A percentile compares a stretch with the other conserved stretches of the same genome.
Conservation (phyloP, 768 basidiomycete species). For the Boletus reticuloceps region DNA sequence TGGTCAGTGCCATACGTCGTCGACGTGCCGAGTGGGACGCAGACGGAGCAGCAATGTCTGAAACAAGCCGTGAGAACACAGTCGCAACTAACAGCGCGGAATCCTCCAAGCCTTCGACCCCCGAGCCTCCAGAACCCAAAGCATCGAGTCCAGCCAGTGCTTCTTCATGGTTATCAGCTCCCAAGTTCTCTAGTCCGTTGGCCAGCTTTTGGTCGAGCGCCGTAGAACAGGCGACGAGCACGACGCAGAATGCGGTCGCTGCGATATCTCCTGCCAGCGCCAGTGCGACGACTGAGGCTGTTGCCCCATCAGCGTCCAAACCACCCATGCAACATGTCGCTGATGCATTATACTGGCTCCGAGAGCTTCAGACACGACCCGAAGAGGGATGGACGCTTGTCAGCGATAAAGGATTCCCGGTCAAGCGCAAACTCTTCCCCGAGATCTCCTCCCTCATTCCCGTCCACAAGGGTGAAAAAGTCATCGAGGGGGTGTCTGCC, state of each 20-base stretch:
- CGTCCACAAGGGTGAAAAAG: constrained; percentile 84
- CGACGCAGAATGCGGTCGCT: constrained; percentile 76
- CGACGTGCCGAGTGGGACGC: constrained; percentile 73
- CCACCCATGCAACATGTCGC: constrained; percentile 78
- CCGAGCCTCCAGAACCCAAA: constrained; percentile 21
- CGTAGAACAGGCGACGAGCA: constrained; percentile 67
- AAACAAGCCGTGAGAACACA: constrained; percentile 17
- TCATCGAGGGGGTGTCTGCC: constrained; percentile 90
- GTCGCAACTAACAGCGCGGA: constrained; percentile 12
- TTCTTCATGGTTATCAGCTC: constrained; percentile 54
- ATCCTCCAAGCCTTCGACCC: constrained; percentile 17
- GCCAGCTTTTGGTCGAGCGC: constrained; percentile 71
- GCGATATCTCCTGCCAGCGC: constrained; percentile 60
- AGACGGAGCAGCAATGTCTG: constrained; percentile 35
- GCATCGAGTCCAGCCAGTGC: constrained; percentile 12
- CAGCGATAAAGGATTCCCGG: constrained; percentile 70
- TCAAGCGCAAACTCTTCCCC: constrained; percentile 72
- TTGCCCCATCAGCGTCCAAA: constrained; percentile 53
- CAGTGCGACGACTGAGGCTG: constrained; percentile 35
- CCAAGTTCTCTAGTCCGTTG: constrained; percentile 67
- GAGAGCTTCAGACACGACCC: constrained; percentile 61
- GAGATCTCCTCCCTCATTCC: constrained; percentile 80
- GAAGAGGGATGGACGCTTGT: constrained; percentile 74
- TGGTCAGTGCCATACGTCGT: constrained; percentile 65
- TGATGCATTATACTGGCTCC: constrained; percentile 78